Percentiles rank a stretch among this genome's conserved stretches.
Evolutionary conservation across 1,284 basidiomycete genomes (phyloP).

Genomic region (Irpex sp.): DNA sequence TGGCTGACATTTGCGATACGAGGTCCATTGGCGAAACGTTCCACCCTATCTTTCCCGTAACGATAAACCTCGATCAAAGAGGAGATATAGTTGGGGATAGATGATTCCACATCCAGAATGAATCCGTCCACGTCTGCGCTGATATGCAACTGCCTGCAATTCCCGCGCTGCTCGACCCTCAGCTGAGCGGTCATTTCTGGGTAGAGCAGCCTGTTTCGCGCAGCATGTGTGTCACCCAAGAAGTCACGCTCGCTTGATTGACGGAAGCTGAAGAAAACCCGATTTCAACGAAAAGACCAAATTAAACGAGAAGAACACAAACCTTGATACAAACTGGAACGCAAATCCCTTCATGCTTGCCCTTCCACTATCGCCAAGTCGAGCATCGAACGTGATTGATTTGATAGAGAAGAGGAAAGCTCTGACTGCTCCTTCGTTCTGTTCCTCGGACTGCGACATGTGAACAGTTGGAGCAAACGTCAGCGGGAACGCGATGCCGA

Average conservation of each 20-base stretch:
- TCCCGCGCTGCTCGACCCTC: slow-evolving; percentile 48
- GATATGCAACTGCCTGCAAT: slow-evolving; percentile 59
- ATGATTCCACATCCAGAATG: slow-evolving; percentile 80
- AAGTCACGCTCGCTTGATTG: slow-evolving; percentile 72
- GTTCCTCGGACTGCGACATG: slow-evolving; percentile 34
- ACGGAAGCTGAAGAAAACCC: slow-evolving; percentile 56
- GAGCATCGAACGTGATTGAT: slow-evolving; percentile 67
- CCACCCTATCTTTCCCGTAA: slow-evolving; percentile 76
- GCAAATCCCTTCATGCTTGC: slow-evolving; percentile 70
- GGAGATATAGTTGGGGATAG: slow-evolving; percentile 76
- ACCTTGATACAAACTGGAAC: slow-evolving; percentile 83
- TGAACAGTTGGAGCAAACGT: slow-evolving; percentile 52
- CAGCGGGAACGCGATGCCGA: slow-evolving; percentile 85
- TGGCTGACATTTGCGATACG: slow-evolving; percentile 38
- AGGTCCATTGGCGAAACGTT: slow-evolving; percentile 46
- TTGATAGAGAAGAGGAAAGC: slow-evolving; percentile 85
- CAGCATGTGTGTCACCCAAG: slow-evolving; percentile 62
- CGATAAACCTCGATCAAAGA: slow-evolving; percentile 84
- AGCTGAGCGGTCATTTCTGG: slow-evolving; percentile 79
- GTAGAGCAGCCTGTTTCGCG: slow-evolving; percentile 75
- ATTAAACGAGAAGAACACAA: slow-evolving; percentile 20
- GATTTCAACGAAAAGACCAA: slow-evolving; percentile 5
- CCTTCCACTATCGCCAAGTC: slow-evolving; percentile 76
- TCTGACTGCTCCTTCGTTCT: slow-evolving; percentile 46
- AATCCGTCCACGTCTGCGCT: slow-evolving; percentile 83